phyloP scores from a whole-genome alignment of 495 filamentous ascomycete genomes.

The Aspergillus panamensis region DNA sequence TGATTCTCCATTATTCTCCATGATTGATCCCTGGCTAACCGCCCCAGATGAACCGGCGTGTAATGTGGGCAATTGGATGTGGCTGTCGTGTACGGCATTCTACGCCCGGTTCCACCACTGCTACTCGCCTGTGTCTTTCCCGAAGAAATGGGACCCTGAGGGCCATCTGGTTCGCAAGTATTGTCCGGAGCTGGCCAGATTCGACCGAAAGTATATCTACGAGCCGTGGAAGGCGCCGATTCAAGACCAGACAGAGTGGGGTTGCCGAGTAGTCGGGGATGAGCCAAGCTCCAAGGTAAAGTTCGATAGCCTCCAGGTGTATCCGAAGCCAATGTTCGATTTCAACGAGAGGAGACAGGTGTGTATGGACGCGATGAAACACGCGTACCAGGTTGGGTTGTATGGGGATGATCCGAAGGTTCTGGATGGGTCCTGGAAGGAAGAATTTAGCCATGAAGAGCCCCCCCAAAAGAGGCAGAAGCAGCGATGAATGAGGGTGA shows the following conservation, averaged over 20 bases:
- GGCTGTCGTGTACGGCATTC: constrained; percentile 71
- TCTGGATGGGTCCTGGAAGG: constrained; percentile 58
- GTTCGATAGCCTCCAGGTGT: constrained; percentile 37
- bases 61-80: constrained; percentile 72
- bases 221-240: constrained; percentile 69
- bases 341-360: constrained; percentile 54
- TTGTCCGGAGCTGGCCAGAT: constrained; percentile 57
- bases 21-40: neutral
- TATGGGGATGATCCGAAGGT: constrained; percentile 58
- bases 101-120: constrained; percentile 61
- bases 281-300: constrained; percentile 28
- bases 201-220: constrained; percentile 65
- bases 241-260: constrained; percentile 56
- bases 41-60: constrained; percentile 59
- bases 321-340: constrained; percentile 72
- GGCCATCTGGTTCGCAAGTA: constrained; percentile 57
- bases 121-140: constrained; percentile 64
- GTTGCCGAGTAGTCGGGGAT: constrained; percentile 54
- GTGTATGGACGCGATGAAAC: constrained; percentile 62
- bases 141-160: constrained; percentile 62
- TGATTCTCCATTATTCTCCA: neutral
- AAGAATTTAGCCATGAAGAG: constrained; percentile 41
- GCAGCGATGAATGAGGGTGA: too few relatives aligned
- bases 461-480: neutral
- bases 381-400: constrained; percentile 58